Percentiles rank a stretch among this genome's conserved stretches.
Evolutionary conservation across 1,284 basidiomycete species (phyloP).

Genomic region (Nidula niveotomentosa): DNA sequence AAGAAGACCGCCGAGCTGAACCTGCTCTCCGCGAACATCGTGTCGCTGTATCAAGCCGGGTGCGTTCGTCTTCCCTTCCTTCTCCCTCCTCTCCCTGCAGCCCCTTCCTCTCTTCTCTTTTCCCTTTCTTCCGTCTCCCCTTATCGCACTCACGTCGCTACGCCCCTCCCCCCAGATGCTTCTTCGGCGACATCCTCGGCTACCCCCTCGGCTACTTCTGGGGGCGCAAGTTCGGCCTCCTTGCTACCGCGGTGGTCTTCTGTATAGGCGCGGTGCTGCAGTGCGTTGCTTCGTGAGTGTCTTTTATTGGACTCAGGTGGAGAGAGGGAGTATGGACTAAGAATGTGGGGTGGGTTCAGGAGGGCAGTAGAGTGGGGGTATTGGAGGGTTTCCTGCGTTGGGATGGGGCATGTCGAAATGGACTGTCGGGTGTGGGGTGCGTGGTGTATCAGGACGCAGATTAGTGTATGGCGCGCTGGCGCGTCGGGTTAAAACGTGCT

Average conservation of each 20-base stretch:
- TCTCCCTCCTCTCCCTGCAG: background rate
- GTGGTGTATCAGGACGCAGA: too few species aligned
- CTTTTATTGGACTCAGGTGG: background rate
- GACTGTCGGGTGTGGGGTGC: too few species aligned
- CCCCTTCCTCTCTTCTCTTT: too few species aligned
- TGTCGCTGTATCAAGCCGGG: slow-evolving; percentile 46
- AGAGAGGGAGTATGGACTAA: background rate
- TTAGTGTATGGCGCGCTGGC: too few species aligned
- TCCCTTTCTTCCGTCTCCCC: too few species aligned
- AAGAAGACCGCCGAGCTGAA: slow-evolving; percentile 30
- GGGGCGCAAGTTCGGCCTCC: slow-evolving; percentile 28
- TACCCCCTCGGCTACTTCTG: slow-evolving; percentile 29
- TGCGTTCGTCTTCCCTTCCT: slow-evolving; percentile 3
- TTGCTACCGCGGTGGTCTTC: slow-evolving; percentile 24
- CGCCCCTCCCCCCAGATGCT: slow-evolving; percentile 16
- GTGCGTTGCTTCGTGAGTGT: slow-evolving; percentile 23
- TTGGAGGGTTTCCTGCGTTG: background rate
- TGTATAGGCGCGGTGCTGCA: slow-evolving; percentile 29
- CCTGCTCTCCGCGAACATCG: slow-evolving; percentile 41
- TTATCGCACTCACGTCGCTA: background rate
- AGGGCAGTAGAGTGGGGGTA: too few species aligned
- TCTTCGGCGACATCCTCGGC: slow-evolving; percentile 35
- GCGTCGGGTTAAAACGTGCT: too few species aligned
- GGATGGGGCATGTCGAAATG: too few species aligned
- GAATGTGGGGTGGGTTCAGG: too few species aligned